Percentiles rank a stretch among this genome's conserved stretches.
These are phyloP conservation scores for Omphalotus olearius DNA, from an alignment of 1,284 basidiomycete genomes.

Conservation along the genomic window DNA sequence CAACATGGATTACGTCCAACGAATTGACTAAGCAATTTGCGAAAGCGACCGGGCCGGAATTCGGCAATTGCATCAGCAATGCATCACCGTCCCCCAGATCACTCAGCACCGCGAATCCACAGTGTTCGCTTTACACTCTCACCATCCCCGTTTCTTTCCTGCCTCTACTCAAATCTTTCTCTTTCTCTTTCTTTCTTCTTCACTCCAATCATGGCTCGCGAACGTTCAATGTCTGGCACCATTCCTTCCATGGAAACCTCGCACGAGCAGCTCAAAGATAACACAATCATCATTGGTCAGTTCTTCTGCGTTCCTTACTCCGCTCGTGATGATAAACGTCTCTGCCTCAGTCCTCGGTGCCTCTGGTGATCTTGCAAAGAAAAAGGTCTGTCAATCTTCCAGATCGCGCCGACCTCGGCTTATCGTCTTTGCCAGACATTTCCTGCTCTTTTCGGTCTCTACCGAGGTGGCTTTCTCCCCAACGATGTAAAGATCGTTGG, in stretches of 20 bases:
- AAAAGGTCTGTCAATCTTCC: constrained; percentile 68
- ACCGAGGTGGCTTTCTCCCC: constrained; percentile 76
- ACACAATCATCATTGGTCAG: constrained; percentile 84
- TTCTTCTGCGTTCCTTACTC: constrained; percentile 18
- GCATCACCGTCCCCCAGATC: not conserved
- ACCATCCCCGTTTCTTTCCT: constrained; percentile 11
- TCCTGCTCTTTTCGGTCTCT: constrained; percentile 90
- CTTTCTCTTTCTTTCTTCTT: not conserved
- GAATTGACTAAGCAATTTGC: not conserved
- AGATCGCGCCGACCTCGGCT: constrained; percentile 3
- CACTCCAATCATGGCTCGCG: constrained; percentile 34
- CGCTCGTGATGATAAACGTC: constrained; percentile 5
- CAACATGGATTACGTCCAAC: constrained; percentile 14
- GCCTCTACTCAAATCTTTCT: constrained; percentile 8
- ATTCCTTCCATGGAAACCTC: constrained; percentile 85
- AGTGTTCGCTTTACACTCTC: constrained; percentile 3
- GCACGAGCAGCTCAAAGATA: constrained; percentile 73
- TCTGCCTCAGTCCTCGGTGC: constrained; percentile 80
- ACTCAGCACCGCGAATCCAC: constrained; percentile 1
- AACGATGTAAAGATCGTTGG: constrained; percentile 85
- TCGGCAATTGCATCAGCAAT: not conserved
- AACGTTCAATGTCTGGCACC: constrained; percentile 65
- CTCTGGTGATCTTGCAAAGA: constrained; percentile 97
- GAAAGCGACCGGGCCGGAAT: not conserved
- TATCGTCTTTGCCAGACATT: constrained; percentile 61